These are phyloP conservation scores for Cichorium intybus DNA, from an alignment of 140 eudicot genomes.

Conservation along the genomic window DNA sequence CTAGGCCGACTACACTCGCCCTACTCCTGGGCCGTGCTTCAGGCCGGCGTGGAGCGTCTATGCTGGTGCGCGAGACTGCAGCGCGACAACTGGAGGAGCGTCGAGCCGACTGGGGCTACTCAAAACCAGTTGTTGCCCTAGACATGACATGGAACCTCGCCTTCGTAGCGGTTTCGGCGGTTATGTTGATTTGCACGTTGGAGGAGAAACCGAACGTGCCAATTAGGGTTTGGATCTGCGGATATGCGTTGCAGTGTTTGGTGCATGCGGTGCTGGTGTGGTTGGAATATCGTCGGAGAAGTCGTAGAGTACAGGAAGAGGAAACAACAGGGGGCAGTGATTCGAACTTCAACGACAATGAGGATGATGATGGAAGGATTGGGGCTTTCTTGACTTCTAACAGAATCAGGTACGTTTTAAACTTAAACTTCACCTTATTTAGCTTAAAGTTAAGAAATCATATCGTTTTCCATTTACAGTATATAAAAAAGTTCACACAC, in stretches of 20 bases:
- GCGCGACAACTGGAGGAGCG: slow-evolving; percentile 89
- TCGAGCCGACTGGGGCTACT: slow-evolving; percentile 96
- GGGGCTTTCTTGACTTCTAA: slow-evolving; percentile 33
- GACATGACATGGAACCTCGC: slow-evolving; percentile 84
- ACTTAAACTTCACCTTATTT: background rate
- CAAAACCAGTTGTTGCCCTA: slow-evolving; percentile 86
- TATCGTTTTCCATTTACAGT: background rate
- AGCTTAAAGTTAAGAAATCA: background rate
- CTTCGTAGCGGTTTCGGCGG: slow-evolving; percentile 64
- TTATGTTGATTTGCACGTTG: slow-evolving; percentile 49
- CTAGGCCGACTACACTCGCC: slow-evolving; percentile 50
- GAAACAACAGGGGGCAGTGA: slow-evolving; percentile 24
- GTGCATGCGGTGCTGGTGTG: slow-evolving; percentile 85
- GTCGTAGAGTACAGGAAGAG: slow-evolving; percentile 21
- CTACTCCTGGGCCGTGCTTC: slow-evolving; percentile 63
- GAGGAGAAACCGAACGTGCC: slow-evolving; percentile 75
- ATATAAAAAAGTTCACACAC: too few species aligned
- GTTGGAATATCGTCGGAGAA: slow-evolving; percentile 74
- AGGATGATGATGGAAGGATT: slow-evolving; percentile 37
- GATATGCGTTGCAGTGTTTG: slow-evolving; percentile 82
- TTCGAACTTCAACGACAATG: slow-evolving; percentile 17
- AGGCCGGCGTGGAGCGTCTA: slow-evolving; percentile 66
- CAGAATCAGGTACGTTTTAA: slow-evolving; percentile 44
- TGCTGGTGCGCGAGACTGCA: slow-evolving; percentile 90
- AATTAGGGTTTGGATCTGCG: slow-evolving; percentile 89